A percentile compares a stretch with the other conserved stretches of the same genome.
Conservation (phyloP, 2,329 filamentous ascomycete genomes). For the Neopestalotiopsis sp. region DNA sequence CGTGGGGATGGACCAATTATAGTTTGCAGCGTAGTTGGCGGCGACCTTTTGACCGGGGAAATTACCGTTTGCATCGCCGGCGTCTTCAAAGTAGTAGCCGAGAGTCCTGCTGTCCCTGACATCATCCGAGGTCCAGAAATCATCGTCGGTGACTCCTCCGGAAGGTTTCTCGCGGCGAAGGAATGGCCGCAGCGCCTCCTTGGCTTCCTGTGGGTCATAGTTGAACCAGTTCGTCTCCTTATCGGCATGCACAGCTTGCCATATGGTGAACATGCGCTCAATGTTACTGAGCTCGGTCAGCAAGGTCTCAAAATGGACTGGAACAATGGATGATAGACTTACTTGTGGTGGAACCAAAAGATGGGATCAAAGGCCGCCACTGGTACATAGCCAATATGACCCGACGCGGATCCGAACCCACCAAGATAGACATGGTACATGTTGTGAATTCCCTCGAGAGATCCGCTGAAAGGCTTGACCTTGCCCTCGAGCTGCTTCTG, state of each 20-base stretch:
- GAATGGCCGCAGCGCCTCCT: not conserved
- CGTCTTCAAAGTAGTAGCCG: not conserved
- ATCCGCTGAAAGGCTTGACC: not conserved
- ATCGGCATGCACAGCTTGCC: slow-evolving; percentile 6
- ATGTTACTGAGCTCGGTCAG: not conserved
- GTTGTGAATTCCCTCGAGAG: not conserved
- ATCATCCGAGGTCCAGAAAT: not conserved
- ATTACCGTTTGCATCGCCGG: not conserved
- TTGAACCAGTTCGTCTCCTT: not conserved
- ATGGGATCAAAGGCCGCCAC: not conserved
- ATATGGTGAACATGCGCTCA: slow-evolving; percentile 1
- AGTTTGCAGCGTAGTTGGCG: not conserved
- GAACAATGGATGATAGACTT: not conserved
- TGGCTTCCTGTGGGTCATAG: not conserved
- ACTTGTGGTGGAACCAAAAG: slow-evolving; percentile 5
- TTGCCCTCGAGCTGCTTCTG: not conserved
- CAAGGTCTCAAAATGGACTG: not conserved
- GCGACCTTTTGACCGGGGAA: not conserved
- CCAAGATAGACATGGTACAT: slow-evolving; percentile 1
- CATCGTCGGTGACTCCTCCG: not conserved
- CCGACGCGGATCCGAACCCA: not conserved
- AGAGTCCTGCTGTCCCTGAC: slow-evolving; percentile 6
- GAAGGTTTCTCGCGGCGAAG: not conserved
- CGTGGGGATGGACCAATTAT: not conserved
- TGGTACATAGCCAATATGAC: not conserved